A percentile compares a stretch with the other conserved stretches of the same genome.
These are phyloP conservation scores for Lasiodiplodia gonubiensis DNA, from an alignment of 2,329 filamentous ascomycete genomes.

Conservation along the genomic window DNA sequence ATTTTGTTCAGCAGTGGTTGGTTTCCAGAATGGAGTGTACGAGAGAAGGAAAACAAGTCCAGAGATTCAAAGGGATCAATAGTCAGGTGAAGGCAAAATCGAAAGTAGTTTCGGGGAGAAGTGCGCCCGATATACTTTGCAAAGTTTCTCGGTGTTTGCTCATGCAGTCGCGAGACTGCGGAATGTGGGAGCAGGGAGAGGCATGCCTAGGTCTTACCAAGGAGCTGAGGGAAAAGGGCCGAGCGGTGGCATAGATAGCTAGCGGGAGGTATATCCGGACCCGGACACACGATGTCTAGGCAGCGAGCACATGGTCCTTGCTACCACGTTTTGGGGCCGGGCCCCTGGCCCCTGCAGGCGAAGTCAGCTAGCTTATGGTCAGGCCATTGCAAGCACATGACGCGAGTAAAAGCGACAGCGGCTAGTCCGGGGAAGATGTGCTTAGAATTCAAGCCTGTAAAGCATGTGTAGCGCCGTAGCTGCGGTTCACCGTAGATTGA, in stretches of 20 bases:
- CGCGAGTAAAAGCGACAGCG: constrained; percentile 5
- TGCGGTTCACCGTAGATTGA: background rate
- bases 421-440: background rate
- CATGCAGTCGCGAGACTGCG: constrained; percentile 6
- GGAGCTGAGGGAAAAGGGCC: constrained; percentile 1
- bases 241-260: constrained; percentile 12
- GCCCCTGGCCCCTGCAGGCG: constrained; percentile 13
- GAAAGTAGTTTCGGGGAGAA: background rate
- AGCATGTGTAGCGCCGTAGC: background rate
- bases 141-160: background rate
- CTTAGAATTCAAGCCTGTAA: background rate
- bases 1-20: background rate
- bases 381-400: background rate
- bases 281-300: constrained; percentile 10
- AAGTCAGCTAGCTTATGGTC: background rate
- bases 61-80: background rate
- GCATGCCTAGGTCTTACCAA: constrained; percentile 12
- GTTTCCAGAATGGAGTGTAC: background rate
- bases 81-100: background rate
- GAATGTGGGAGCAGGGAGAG: constrained; percentile 8
- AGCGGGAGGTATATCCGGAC: background rate
- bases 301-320: background rate
- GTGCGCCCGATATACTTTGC: background rate
- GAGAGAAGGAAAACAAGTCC: background rate
- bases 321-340: background rate